Evolutionary conservation across 139 green algal genomes (phyloP).

Genomic region (Chlamydomonas asymmetrica): DNA sequence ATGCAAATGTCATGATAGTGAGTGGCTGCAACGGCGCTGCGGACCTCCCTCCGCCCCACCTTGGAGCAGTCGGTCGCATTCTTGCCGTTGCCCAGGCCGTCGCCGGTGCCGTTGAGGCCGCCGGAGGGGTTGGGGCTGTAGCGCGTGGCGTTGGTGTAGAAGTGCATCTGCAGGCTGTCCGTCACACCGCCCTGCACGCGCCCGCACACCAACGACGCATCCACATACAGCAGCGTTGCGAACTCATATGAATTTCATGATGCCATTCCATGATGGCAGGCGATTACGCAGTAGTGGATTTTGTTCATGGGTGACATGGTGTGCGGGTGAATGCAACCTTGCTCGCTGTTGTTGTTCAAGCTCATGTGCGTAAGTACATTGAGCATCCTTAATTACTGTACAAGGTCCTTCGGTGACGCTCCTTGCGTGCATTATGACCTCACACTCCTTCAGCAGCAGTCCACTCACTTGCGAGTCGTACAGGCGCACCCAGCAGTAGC

Average conservation of each 20-base stretch:
- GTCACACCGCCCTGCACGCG: constrained; percentile 45
- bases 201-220: too few species aligned
- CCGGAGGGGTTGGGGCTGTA: constrained; percentile 29
- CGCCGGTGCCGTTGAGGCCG: constrained; percentile 37
- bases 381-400: too few species aligned
- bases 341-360: too few species aligned
- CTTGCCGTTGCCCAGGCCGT: constrained; percentile 4
- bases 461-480: constrained; percentile 40
- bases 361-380: too few species aligned
- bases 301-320: neutral
- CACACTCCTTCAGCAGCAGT: too few species aligned
- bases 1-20: too few species aligned
- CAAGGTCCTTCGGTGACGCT: too few species aligned
- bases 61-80: constrained; percentile 12
- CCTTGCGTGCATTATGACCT: too few species aligned
- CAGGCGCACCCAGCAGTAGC: constrained; percentile 53
- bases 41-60: neutral
- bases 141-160: constrained; percentile 66
- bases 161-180: constrained; percentile 39
- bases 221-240: neutral
- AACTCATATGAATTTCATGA: too few species aligned
- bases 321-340: too few species aligned
- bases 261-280: too few species aligned
- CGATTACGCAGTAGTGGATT: neutral
- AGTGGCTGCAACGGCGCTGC: neutral